phyloP scores from a whole-genome alignment of 2,329 filamentous ascomycete genomes.

The Mollisiaceae sp. region DNA sequence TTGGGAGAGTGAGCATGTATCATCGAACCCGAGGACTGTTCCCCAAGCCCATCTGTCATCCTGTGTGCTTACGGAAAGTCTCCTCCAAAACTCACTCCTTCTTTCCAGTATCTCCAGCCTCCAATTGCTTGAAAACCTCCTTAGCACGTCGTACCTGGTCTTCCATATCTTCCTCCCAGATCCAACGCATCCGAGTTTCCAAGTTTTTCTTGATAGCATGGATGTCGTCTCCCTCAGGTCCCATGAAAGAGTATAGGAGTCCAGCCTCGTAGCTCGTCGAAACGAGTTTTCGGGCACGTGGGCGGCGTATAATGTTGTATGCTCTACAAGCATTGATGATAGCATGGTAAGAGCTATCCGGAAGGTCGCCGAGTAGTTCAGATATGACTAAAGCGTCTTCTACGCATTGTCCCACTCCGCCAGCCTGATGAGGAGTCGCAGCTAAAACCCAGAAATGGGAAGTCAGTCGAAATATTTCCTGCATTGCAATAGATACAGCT shows the following conservation, averaged over 20 bases:
- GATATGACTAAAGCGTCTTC: constrained; percentile 12
- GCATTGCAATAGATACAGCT: too few relatives aligned
- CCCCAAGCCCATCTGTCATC: too few relatives aligned
- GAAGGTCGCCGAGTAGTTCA: background rate
- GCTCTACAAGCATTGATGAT: constrained; percentile 12
- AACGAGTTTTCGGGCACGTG: constrained; percentile 4
- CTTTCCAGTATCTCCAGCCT: background rate
- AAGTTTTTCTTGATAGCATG: background rate
- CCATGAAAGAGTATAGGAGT: constrained; percentile 11
- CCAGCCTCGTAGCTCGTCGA: constrained; percentile 11
- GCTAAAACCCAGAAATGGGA: background rate
- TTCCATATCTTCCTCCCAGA: constrained; percentile 16
- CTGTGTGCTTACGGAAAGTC: too few relatives aligned
- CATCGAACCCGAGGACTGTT: too few relatives aligned
- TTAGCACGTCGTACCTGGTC: constrained; percentile 2
- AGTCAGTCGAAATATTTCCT: too few relatives aligned
- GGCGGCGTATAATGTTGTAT: constrained; percentile 2
- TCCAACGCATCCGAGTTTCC: constrained; percentile 1
- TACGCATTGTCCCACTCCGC: constrained; percentile 5
- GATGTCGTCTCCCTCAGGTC: constrained; percentile 4
- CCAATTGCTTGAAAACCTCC: background rate
- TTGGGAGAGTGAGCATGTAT: too few relatives aligned
- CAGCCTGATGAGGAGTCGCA: constrained; percentile 9
- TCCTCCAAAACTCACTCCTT: background rate
- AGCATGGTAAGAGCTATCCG: background rate